These are phyloP conservation scores for Daldinia decipiens DNA, from an alignment of 495 filamentous ascomycete genomes.

Conservation along the genomic window DNA sequence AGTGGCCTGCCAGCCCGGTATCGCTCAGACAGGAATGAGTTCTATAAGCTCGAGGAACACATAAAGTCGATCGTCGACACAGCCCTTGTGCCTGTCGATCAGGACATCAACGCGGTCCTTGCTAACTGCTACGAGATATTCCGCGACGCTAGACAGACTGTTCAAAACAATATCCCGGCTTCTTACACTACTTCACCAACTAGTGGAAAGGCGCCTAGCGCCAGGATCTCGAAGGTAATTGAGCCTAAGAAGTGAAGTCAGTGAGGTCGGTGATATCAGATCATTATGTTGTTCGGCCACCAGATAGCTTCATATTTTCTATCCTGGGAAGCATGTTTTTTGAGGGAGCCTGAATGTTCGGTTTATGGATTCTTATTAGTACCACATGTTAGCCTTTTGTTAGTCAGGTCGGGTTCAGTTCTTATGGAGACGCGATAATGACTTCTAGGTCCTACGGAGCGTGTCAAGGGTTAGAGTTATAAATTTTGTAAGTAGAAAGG, in stretches of 20 bases:
- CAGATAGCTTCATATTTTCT: neutral
- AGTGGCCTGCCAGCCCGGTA: constrained; percentile 62
- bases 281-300: constrained; percentile 1
- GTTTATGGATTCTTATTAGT: neutral
- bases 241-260: constrained; percentile 38
- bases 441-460: neutral
- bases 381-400: constrained; percentile 20
- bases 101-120: constrained; percentile 54
- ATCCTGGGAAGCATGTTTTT: constrained; percentile 14
- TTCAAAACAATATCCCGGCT: constrained; percentile 57
- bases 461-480: constrained; percentile 15
- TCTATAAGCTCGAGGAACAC: constrained; percentile 57
- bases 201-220: constrained; percentile 12
- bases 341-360: neutral
- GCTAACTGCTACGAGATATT: constrained; percentile 54
- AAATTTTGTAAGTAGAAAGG: constrained; percentile 21
- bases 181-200: constrained; percentile 44
- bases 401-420: constrained; percentile 8
- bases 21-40: constrained; percentile 57
- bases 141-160: constrained; percentile 53
- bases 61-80: constrained; percentile 59
- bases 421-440: constrained; percentile 9
- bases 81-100: constrained; percentile 51
- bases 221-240: constrained; percentile 10
- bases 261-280: constrained; percentile 13